Conservation (phyloP, 2,329 filamentous ascomycete species). For the Scedosporium minutisporum region DNA sequence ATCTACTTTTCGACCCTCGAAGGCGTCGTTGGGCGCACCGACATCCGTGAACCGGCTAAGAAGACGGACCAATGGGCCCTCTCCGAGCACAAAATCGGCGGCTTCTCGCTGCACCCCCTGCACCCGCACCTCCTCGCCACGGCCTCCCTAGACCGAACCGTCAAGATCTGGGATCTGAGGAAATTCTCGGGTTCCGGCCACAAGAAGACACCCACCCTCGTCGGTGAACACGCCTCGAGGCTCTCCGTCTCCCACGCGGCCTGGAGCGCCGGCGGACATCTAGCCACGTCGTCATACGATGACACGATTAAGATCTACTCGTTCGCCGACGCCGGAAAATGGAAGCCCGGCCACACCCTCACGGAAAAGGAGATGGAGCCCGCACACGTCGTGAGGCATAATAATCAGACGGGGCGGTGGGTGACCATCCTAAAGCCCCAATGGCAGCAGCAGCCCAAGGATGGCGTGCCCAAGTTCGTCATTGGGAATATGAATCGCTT, state of each 20-base stretch:
- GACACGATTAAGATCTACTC: conserved; percentile 91
- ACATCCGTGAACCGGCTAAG: conserved; percentile 55
- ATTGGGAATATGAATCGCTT: conserved; percentile 98
- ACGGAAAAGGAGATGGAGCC: conserved; percentile 58
- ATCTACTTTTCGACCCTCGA: conserved; percentile 83
- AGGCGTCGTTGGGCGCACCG: conserved; percentile 71
- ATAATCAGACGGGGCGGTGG: conserved; percentile 93
- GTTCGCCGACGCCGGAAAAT: conserved; percentile 52
- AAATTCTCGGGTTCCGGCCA: conserved; percentile 60
- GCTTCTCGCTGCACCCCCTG: conserved; percentile 74
- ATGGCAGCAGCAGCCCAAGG: conserved; percentile 74
- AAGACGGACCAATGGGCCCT: conserved; percentile 55
- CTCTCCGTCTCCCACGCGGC: conserved; percentile 88
- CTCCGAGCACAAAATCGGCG: conserved; percentile 89
- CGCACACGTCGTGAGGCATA: conserved; percentile 62
- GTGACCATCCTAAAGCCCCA: conserved; percentile 75
- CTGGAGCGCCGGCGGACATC: conserved; percentile 74
- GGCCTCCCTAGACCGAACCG: conserved; percentile 76
- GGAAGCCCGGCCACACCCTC: conserved; percentile 50
- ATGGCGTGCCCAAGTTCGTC: conserved; percentile 76
- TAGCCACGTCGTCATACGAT: conserved; percentile 90
- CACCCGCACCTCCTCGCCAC: conserved; percentile 79
- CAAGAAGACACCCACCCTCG: conserved; percentile 47
- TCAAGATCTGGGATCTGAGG: conserved; percentile 88
- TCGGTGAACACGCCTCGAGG: conserved; percentile 74